phyloP scores from a whole-genome alignment of 2,329 filamentous ascomycete species.

The Talaromyces amestolkiae region DNA sequence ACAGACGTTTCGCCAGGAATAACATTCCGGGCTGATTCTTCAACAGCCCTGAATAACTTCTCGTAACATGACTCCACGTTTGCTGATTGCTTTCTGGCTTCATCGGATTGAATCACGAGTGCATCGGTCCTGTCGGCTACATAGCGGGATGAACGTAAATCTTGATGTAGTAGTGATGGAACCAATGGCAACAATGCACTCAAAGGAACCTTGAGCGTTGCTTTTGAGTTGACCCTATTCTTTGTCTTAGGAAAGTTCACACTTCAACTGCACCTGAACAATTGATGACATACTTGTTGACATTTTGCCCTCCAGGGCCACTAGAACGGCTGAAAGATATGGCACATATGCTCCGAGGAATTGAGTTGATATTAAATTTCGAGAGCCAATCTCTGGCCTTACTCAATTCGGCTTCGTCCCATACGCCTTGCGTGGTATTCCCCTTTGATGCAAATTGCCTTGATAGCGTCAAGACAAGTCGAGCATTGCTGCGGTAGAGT shows the following conservation, averaged over 20 bases:
- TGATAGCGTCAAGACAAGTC: background rate
- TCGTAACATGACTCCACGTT: conserved; percentile 60
- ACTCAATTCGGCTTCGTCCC: conserved; percentile 34
- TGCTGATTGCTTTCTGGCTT: conserved; percentile 59
- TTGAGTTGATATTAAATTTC: conserved; percentile 52
- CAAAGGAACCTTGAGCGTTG: conserved; percentile 59
- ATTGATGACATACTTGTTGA: conserved; percentile 58
- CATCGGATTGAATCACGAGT: conserved; percentile 62
- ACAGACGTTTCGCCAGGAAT: conserved; percentile 61
- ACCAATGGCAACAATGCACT: conserved; percentile 53
- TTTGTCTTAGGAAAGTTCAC: conserved; percentile 4
- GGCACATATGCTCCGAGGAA: conserved; percentile 57
- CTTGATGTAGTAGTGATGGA: conserved; percentile 53
- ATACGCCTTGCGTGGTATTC: conserved; percentile 21
- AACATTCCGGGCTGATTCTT: conserved; percentile 48
- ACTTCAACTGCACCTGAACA: background rate
- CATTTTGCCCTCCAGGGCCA: conserved; percentile 66
- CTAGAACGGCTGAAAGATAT: conserved; percentile 63
- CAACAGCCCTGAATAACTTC: conserved; percentile 56
- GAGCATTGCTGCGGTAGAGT: background rate
- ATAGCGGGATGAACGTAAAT: conserved; percentile 55
- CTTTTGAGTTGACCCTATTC: conserved; percentile 63
- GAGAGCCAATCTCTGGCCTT: conserved; percentile 58
- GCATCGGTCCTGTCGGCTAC: conserved; percentile 52
- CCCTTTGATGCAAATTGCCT: conserved; percentile 30